Conservation (phyloP, 2,329 filamentous ascomycete species). For the Aquanectria penicillioides region DNA sequence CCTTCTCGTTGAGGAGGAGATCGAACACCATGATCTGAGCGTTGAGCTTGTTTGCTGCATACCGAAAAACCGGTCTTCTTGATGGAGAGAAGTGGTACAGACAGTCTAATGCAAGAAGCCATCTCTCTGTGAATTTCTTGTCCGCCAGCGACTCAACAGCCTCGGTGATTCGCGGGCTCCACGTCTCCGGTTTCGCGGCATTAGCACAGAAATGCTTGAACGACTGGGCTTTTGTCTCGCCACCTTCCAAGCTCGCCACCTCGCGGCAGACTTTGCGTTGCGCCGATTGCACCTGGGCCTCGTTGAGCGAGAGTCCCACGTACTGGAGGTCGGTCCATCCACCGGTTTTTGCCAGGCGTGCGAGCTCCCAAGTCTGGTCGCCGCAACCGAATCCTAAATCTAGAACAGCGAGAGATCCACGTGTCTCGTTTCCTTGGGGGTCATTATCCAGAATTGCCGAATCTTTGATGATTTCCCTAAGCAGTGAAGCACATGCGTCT, state of each 20-base stretch:
- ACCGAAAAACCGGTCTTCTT: slow-evolving; percentile 55
- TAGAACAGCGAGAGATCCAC: slow-evolving; percentile 50
- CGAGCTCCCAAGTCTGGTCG: slow-evolving; percentile 63
- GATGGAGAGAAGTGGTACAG: slow-evolving; percentile 67
- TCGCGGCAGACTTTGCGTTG: slow-evolving; percentile 44
- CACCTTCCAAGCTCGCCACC: slow-evolving; percentile 12
- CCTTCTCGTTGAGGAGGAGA: slow-evolving; percentile 52
- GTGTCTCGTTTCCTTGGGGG: slow-evolving; percentile 6
- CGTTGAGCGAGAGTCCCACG: slow-evolving; percentile 62
- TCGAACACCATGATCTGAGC: slow-evolving; percentile 67
- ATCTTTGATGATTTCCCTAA: slow-evolving; percentile 56
- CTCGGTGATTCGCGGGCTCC: slow-evolving; percentile 43
- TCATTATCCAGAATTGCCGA: slow-evolving; percentile 50
- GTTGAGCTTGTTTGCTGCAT: slow-evolving; percentile 51
- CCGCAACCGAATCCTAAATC: slow-evolving; percentile 70
- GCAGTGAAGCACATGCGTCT: slow-evolving; percentile 59
- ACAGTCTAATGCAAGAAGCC: slow-evolving; percentile 66
- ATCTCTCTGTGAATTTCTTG: slow-evolving; percentile 47
- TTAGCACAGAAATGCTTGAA: slow-evolving; percentile 59
- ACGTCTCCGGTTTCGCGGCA: slow-evolving; percentile 57
- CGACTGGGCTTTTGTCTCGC: slow-evolving; percentile 22
- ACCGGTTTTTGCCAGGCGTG: slow-evolving; percentile 36
- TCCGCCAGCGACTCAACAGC: slow-evolving; percentile 42
- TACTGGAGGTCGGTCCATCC: slow-evolving; percentile 52
- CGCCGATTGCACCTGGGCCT: slow-evolving; percentile 53